Base-by-base conservation (phyloP, 306 rosid species). In the Macrotyloma uniflorum region DNA sequence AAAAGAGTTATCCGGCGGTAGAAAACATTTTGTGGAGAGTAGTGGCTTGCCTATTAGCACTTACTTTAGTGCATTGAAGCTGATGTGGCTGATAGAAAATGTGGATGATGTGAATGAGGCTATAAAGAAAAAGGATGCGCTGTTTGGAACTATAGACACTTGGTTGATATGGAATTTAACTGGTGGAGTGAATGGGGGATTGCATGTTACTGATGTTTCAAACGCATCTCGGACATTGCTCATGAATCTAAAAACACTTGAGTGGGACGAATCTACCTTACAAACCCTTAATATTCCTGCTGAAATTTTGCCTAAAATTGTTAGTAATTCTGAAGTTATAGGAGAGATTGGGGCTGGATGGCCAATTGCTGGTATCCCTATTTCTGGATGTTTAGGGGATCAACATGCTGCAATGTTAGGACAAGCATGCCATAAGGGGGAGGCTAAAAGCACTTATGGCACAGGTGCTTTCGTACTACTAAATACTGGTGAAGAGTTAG, bases 381-480 rank as follows among this genome's bases (percentile, higher is more conserved):
- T 95, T 49, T 40, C 97, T 0, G 98, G 98, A 3, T 95, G 98
- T 80, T 80, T 95, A 49, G 98, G 98, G 11, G 98, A 95, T 74
- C 98, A 95, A 70, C 98, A 92, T 78, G 98, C 98, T 2, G 98
- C 98, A 6, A 95, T 88, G 98, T 55, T 92, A 12, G 93, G 98
- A 19, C 99, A 92, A 65, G 85, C 90, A 54, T 95, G 99, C 68
- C 73, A 74, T 49, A 88, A 54, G 79, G 99, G 99, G 2, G 96
- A 95, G 73, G 99, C 96, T 19, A 95, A 95, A 82, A 88, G 94
- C 82, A 95, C 99, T 43, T 95, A 91, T 49, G 98, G 98, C 18
- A 95, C 97, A 0, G 93, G 98, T 76, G 99, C 98, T 67, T 95
- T 92, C 84, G 93, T 95, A 45, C 89, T 95, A 10, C 85, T 92